Percentiles rank a stretch among this genome's conserved stretches.
Conservation (phyloP, 2,329 filamentous ascomycete genomes). For the Lasiodiplodia gonubiensis region DNA sequence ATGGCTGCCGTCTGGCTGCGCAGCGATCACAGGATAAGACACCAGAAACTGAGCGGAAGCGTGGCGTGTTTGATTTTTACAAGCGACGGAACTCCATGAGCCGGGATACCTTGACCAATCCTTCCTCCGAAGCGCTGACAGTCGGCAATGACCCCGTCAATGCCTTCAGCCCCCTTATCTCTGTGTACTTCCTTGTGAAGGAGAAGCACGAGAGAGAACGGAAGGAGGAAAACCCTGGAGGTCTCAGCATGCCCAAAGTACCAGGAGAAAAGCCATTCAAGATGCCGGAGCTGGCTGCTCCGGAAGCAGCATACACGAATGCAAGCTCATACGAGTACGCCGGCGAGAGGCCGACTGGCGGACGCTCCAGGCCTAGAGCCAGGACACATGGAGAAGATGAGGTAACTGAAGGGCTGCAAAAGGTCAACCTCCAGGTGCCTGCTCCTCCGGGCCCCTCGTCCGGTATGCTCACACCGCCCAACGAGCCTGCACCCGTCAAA, state of each 20-base stretch:
- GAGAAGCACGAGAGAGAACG: constrained; percentile 89
- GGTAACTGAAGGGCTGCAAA: constrained; percentile 73
- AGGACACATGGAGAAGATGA: constrained; percentile 96
- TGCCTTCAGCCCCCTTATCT: constrained; percentile 89
- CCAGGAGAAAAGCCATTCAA: constrained; percentile 63
- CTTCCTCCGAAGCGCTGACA: constrained; percentile 85
- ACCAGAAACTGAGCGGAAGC: constrained; percentile 73
- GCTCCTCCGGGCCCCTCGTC: constrained; percentile 50
- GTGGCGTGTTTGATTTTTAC: constrained; percentile 96
- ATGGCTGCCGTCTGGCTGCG: constrained; percentile 73
- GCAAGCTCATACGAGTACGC: constrained; percentile 83
- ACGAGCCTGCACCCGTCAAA: constrained; percentile 63
- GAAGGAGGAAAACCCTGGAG: constrained; percentile 64
- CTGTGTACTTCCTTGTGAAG: constrained; percentile 93
- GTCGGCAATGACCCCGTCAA: constrained; percentile 87
- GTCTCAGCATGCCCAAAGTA: constrained; percentile 61
- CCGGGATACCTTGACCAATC: constrained; percentile 80
- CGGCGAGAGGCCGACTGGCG: constrained; percentile 84
- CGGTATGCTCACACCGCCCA: constrained; percentile 61
- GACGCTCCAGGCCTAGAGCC: constrained; percentile 80
- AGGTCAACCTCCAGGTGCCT: constrained; percentile 62
- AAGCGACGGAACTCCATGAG: constrained; percentile 91
- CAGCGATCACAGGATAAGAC: constrained; percentile 66
- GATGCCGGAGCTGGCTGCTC: constrained; percentile 77
- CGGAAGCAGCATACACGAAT: constrained; percentile 89